phyloP scores from a whole-genome alignment of 2,329 filamentous ascomycete genomes.

The Colletotrichum salicis region DNA sequence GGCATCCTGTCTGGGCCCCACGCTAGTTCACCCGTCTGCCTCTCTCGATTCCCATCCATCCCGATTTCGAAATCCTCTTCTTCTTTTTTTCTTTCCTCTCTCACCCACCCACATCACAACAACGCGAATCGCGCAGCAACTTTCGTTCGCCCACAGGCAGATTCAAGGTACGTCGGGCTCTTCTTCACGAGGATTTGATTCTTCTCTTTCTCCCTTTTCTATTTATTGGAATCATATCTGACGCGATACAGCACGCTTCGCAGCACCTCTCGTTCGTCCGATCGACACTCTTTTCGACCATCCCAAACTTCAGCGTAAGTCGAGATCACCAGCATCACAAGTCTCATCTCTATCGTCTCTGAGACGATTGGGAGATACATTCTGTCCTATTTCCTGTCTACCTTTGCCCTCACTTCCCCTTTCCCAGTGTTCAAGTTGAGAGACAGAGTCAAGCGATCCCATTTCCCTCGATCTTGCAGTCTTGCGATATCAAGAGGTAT shows the following conservation, averaged over 20 bases:
- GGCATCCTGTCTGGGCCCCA: too few relatives aligned
- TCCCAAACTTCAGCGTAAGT: conserved; percentile 12
- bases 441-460: neutral
- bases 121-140: conserved; percentile 2
- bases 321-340: neutral
- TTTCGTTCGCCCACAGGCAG: conserved; percentile 3
- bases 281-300: conserved; percentile 3
- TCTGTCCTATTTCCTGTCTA: neutral
- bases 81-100: conserved; percentile 1
- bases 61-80: neutral
- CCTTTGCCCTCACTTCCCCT: neutral
- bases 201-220: neutral
- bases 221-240: neutral
- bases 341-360: neutral
- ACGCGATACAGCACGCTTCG: conserved; percentile 3
- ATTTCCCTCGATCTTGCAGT: neutral
- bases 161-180: conserved; percentile 1
- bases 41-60: neutral
- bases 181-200: neutral
- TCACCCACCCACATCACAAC: conserved; percentile 2
- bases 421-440: neutral
- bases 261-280: conserved; percentile 8
- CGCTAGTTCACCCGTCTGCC: neutral
- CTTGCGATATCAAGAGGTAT: neutral
- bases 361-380: neutral